These are phyloP conservation scores for Arabis hirsuta DNA, from an alignment of 345 rosid species.

Conservation along the genomic window DNA sequence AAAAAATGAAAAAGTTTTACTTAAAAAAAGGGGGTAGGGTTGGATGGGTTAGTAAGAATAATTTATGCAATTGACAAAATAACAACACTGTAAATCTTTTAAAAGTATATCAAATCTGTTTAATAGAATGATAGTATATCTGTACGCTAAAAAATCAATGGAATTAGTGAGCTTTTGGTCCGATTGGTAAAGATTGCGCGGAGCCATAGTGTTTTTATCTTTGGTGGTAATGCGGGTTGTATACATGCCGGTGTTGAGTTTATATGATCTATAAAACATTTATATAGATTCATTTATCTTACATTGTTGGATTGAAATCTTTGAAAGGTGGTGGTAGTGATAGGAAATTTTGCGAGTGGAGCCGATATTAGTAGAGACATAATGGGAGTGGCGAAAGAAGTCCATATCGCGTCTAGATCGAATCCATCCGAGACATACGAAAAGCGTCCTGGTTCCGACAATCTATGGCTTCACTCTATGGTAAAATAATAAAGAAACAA, in stretches of 20 bases:
- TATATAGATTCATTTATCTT: background rate
- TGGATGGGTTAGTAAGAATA: constrained; percentile 1
- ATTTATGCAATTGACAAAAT: background rate
- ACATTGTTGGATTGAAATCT: constrained; percentile 13
- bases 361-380: constrained; percentile 72
- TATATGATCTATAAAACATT: background rate
- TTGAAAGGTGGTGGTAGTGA: constrained; percentile 65
- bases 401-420: constrained; percentile 69
- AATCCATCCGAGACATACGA: constrained; percentile 54
- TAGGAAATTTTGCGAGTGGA: constrained; percentile 73
- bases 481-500: constrained; percentile 40
- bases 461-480: constrained; percentile 82
- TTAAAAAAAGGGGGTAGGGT: background rate
- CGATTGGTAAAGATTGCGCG: no score
- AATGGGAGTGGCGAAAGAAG: constrained; percentile 75
- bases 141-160: no score
- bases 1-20: no score
- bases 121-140: no score
- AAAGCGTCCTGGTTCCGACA: constrained; percentile 54
- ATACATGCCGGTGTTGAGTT: background rate
- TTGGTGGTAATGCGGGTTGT: no score
- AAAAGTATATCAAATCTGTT: no score
- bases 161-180: no score
- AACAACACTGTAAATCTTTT: no score
- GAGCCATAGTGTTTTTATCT: background rate